Evolutionary conservation across 805 yeast genomes (phyloP), one percentile per base, ranked within the genome.

Genomic region (Kazachstania taianensis): DNA sequence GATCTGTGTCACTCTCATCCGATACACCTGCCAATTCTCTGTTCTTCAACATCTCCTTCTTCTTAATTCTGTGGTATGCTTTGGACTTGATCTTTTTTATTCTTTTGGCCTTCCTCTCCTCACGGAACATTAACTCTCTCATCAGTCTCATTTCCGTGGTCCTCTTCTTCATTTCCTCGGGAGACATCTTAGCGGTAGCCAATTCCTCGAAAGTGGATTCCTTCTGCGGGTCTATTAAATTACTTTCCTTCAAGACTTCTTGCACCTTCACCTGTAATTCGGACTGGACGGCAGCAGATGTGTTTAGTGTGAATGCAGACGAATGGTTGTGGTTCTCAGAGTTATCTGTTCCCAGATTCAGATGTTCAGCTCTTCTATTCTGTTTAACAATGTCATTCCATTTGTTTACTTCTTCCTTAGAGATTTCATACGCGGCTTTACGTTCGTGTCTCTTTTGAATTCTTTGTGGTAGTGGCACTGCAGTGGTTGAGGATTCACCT

Each of bases 41-140:
- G 48, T 80, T 80, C 43, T 75, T 75, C 45, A 80, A 59, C 44
- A 82, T 63, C 56, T 87, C 96, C 57, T 79, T 82, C 71, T 87
- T 85, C 51, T 82, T 78, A 36, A 87, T 80, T 55, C 81, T 80
- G 49, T 83, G 82, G 61, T 78, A 92, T 1, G 85, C 71, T 61
- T 89, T 92, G 26, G 96, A 85, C 59, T 92, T 92, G 59, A 92
- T 92, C 64, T 89, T 92, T 66, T 89, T 89, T 51, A 92, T 70
- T 49, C 98, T 73, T 59, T 75, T 86, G 7, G 97, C 87, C 52
- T 83, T 79, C 53, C 78, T 73, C 63, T 89, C 96, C 50, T 89
- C 96, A 50, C 97, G 72, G 65, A 86, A 92, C 95, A 89, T 84
- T 43, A 89, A 71, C 55, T 92, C 98, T 44, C 98, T 73, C 96